phyloP scores from a whole-genome alignment of 352 stramenopile genomes.

The Thalassiosira hispida region DNA sequence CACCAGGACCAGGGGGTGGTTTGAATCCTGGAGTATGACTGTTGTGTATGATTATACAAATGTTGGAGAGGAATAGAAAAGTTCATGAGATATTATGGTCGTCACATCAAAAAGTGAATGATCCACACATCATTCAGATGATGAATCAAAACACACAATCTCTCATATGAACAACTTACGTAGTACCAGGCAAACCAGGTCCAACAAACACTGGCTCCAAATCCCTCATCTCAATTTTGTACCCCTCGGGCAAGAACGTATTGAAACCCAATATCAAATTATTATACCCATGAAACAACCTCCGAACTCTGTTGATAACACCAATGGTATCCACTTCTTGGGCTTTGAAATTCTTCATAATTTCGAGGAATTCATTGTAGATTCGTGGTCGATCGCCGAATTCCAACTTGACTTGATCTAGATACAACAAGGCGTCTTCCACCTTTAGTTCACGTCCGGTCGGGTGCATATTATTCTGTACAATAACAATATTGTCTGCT shows the following conservation, averaged over 20 bases:
- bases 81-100: neutral
- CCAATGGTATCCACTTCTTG: constrained; percentile 98
- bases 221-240: constrained; percentile 88
- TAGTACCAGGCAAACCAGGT: constrained; percentile 43
- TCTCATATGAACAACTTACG: constrained; percentile 21
- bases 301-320: constrained; percentile 90
- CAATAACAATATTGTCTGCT: neutral
- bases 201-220: constrained; percentile 64
- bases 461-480: constrained; percentile 23
- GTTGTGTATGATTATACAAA: neutral
- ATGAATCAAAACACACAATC: neutral
- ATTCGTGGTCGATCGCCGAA: constrained; percentile 97
- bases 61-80: no score
- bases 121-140: neutral
- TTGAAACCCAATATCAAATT: constrained; percentile 99
- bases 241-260: constrained; percentile 96
- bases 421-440: constrained; percentile 98
- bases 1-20: constrained; percentile 15
- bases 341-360: constrained; percentile 99
- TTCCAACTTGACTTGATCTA: constrained; percentile 99
- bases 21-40: constrained; percentile 35
- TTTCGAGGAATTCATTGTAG: constrained; percentile 99
- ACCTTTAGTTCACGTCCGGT: constrained; percentile 86
- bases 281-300: constrained; percentile 98
- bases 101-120: no score